phyloP scores from a whole-genome alignment of 495 filamentous ascomycete genomes.

The Penicillium cosmopolitanum region DNA sequence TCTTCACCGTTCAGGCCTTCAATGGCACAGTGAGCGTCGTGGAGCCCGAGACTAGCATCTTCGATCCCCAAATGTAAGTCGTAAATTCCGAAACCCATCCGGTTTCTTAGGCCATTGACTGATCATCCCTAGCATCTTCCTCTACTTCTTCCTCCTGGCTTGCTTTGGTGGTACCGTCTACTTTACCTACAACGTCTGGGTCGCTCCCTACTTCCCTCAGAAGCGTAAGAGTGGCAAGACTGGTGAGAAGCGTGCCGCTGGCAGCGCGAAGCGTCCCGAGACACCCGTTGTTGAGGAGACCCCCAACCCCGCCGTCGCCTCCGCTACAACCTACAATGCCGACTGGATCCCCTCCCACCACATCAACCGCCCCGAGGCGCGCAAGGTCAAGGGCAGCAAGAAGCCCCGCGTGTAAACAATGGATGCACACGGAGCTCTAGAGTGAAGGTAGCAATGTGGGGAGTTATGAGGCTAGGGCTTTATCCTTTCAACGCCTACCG shows the following conservation, averaged over 20 bases:
- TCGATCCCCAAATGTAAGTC: conserved; percentile 93
- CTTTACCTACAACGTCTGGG: conserved; percentile 98
- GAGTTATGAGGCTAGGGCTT: conserved; percentile 14
- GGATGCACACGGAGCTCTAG: background rate
- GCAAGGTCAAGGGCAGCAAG: conserved; percentile 74
- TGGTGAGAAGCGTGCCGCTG: conserved; percentile 60
- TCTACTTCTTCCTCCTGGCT: conserved; percentile 87
- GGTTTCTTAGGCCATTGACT: conserved; percentile 20
- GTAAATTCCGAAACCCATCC: conserved; percentile 3
- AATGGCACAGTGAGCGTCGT: conserved; percentile 89
- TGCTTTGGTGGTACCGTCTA: conserved; percentile 79
- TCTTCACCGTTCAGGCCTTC: conserved; percentile 79
- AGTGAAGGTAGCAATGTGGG: conserved; percentile 6
- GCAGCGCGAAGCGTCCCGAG: conserved; percentile 66
- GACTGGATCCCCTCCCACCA: conserved; percentile 95
- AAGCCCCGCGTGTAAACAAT: conserved; percentile 47
- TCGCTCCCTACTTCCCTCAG: conserved; percentile 95
- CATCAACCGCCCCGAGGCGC: conserved; percentile 82
- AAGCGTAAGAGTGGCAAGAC: conserved; percentile 70
- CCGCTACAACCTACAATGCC: conserved; percentile 81
- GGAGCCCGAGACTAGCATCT: conserved; percentile 87
- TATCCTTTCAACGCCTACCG: background rate
- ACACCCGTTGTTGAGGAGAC: conserved; percentile 62
- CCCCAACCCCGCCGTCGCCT: conserved; percentile 69
- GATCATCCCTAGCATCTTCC: conserved; percentile 75